These are phyloP conservation scores for Calcarisporium arbuscula DNA, from an alignment of 2,329 filamentous ascomycete genomes.

Conservation along the genomic window DNA sequence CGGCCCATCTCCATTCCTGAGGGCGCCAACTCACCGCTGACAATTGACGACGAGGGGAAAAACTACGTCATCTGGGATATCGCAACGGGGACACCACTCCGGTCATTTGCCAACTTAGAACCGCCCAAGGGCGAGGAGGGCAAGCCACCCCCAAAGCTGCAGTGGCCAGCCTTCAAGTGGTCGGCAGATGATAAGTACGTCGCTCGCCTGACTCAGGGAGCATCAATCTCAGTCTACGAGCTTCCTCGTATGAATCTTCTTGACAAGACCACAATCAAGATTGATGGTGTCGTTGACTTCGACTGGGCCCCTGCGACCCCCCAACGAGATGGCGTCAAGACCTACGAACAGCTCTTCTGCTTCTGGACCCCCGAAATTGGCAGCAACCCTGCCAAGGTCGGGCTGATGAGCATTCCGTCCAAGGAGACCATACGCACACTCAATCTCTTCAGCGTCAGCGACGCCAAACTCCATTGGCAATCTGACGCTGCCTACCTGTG, in stretches of 20 bases:
- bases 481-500: slow-evolving; percentile 90
- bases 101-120: slow-evolving; percentile 90
- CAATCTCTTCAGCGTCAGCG: slow-evolving; percentile 96
- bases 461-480: slow-evolving; percentile 98
- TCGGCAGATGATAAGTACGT: slow-evolving; percentile 96
- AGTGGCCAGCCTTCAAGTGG: slow-evolving; percentile 99
- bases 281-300: slow-evolving; percentile 95
- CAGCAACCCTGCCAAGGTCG: slow-evolving; percentile 96
- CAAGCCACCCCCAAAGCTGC: slow-evolving; percentile 76
- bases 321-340: slow-evolving; percentile 78
- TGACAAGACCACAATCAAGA: slow-evolving; percentile 89
- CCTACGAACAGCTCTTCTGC: slow-evolving; percentile 91
- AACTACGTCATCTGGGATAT: slow-evolving; percentile 99
- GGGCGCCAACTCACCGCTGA: slow-evolving; percentile 73
- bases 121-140: slow-evolving; percentile 51
- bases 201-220: slow-evolving; percentile 79
- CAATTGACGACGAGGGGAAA: slow-evolving; percentile 93
- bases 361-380: slow-evolving; percentile 99
- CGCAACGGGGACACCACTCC: slow-evolving; percentile 78
- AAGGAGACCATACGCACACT: slow-evolving; percentile 91
- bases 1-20: slow-evolving; percentile 89
- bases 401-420: slow-evolving; percentile 89
- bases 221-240: slow-evolving; percentile 89
- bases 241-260: slow-evolving; percentile 82
- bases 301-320: slow-evolving; percentile 90